Evolutionary conservation across 2,329 filamentous ascomycete species (phyloP).

Genomic region (Alternaria sp.): DNA sequence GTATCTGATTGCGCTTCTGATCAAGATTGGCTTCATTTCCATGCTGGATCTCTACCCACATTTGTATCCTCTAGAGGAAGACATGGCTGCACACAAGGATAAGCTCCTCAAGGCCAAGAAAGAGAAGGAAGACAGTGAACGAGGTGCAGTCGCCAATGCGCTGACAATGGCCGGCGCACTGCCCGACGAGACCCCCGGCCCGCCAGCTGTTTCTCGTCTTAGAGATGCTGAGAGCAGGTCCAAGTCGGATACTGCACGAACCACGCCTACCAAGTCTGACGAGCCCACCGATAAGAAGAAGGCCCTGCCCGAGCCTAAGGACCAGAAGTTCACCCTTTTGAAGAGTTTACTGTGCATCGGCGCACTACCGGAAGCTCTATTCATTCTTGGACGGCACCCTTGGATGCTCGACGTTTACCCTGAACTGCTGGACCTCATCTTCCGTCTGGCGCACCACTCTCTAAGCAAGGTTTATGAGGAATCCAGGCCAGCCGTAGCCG

Average conservation of each 20-base stretch:
- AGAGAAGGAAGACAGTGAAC: slow-evolving; percentile 74
- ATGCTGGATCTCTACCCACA: slow-evolving; percentile 90
- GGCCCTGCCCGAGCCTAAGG: slow-evolving; percentile 72
- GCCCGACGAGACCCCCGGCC: slow-evolving; percentile 75
- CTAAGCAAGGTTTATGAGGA: slow-evolving; percentile 75
- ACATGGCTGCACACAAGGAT: slow-evolving; percentile 77
- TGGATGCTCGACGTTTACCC: slow-evolving; percentile 89
- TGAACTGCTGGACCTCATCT: slow-evolving; percentile 79
- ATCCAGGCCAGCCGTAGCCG: slow-evolving; percentile 55
- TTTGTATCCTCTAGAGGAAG: slow-evolving; percentile 81
- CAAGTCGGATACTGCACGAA: slow-evolving; percentile 54
- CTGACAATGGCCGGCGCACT: slow-evolving; percentile 86
- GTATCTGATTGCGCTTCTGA: slow-evolving; percentile 86
- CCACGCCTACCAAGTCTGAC: slow-evolving; percentile 50
- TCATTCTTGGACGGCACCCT: slow-evolving; percentile 88
- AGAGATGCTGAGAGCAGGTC: slow-evolving; percentile 64
- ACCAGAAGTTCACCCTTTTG: slow-evolving; percentile 87
- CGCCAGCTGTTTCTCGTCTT: slow-evolving; percentile 48
- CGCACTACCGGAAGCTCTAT: slow-evolving; percentile 89
- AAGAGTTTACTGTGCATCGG: slow-evolving; percentile 89
- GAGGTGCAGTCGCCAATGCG: slow-evolving; percentile 77
- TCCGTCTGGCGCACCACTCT: slow-evolving; percentile 84
- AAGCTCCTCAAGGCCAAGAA: slow-evolving; percentile 69
- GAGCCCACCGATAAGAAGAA: slow-evolving; percentile 53
- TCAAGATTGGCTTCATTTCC: slow-evolving; percentile 97